These are phyloP conservation scores for Myriosclerotinia scirpicola DNA, from an alignment of 2,329 filamentous ascomycete species.

Conservation along the genomic window DNA sequence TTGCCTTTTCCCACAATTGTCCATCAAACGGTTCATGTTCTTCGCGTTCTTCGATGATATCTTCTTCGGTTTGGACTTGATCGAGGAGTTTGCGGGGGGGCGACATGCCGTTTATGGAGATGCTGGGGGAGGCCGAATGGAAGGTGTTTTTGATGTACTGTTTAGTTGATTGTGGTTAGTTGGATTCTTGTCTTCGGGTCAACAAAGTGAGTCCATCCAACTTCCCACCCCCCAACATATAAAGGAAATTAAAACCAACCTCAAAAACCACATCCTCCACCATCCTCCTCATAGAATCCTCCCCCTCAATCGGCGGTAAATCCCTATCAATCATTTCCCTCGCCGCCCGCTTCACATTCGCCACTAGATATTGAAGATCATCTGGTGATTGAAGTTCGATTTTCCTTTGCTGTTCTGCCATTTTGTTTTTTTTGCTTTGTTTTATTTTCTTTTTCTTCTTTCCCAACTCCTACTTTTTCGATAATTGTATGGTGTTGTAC, in stretches of 20 bases:
- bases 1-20: constrained; percentile 58
- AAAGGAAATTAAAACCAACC: constrained; percentile 43
- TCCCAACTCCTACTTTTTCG: background rate
- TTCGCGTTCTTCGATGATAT: constrained; percentile 38
- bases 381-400: constrained; percentile 78
- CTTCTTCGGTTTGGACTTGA: constrained; percentile 36
- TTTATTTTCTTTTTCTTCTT: background rate
- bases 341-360: constrained; percentile 68
- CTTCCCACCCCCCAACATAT: background rate
- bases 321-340: constrained; percentile 65
- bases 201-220: too few species aligned
- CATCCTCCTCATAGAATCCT: constrained; percentile 57
- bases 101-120: constrained; percentile 60
- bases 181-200: too few species aligned
- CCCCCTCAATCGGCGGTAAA: constrained; percentile 63
- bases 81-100: constrained; percentile 43
- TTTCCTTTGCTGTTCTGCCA: constrained; percentile 58
- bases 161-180: background rate
- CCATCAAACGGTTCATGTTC: constrained; percentile 61
- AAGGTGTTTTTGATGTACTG: constrained; percentile 65
- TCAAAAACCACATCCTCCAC: constrained; percentile 62
- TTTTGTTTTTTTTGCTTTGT: constrained; percentile 22
- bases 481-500: too few species aligned
- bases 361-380: constrained; percentile 69
- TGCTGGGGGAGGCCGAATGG: constrained; percentile 56